phyloP scores from a whole-genome alignment of 75 land plant species.

The Sequoiadendron giganteum region DNA sequence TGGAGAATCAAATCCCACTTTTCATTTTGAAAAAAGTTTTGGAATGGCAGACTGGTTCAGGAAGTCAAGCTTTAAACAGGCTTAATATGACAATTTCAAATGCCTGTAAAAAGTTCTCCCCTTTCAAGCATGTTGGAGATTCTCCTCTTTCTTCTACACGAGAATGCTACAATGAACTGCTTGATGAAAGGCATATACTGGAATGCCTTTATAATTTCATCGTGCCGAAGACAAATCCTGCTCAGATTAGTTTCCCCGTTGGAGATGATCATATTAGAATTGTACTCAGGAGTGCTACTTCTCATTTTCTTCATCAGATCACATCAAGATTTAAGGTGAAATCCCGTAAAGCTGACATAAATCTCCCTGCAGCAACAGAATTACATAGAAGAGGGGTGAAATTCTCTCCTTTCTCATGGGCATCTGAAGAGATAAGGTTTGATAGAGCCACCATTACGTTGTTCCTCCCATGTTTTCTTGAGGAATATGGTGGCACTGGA shows the following conservation, averaged over 20 bases:
- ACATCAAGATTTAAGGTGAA: not conserved
- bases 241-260: not conserved
- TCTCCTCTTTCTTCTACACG: not conserved
- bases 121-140: not conserved
- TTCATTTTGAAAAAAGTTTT: not conserved
- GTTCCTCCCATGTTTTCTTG: not conserved
- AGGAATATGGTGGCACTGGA: not conserved
- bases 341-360: not conserved
- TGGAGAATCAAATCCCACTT: constrained; percentile 1
- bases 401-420: not conserved
- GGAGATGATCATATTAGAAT: not conserved
- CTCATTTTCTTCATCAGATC: not conserved
- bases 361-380: not conserved
- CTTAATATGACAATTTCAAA: not conserved
- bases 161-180: not conserved
- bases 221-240: not conserved
- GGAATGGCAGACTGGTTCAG: not conserved
- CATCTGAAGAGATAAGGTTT: not conserved
- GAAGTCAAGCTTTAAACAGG: not conserved
- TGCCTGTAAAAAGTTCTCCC: not conserved
- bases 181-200: not conserved
- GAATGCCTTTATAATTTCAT: not conserved
- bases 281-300: not conserved
- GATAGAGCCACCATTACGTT: not conserved
- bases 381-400: not conserved